Conservation (phyloP, 176 grass and related monocot genomes). For the Tuctoria greenei region DNA sequence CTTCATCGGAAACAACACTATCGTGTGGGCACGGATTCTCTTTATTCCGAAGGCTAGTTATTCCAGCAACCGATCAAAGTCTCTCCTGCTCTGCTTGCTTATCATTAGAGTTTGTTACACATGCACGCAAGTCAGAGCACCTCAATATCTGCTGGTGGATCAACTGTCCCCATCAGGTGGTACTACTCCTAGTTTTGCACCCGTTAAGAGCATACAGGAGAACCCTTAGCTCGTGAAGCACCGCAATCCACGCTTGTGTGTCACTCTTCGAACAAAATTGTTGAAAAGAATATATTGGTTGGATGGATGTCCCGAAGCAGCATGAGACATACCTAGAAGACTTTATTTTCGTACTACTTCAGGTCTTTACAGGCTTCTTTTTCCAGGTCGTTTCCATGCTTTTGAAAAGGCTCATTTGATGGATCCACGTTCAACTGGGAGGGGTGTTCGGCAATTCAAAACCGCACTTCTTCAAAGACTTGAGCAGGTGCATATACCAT, state of each 20-base stretch:
- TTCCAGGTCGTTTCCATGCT: slow-evolving; percentile 85
- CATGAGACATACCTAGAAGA: slow-evolving; percentile 1
- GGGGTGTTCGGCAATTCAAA: slow-evolving; percentile 91
- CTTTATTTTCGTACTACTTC: slow-evolving; percentile 13
- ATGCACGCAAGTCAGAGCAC: neutral
- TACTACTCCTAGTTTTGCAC: neutral
- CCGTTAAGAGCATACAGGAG: neutral
- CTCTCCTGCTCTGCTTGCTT: slow-evolving; percentile 1
- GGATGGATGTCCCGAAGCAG: slow-evolving; percentile 3
- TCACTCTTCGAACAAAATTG: neutral
- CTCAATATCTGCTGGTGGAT: neutral
- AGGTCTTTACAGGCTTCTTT: slow-evolving; percentile 20
- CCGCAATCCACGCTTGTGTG: neutral
- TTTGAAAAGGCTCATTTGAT: slow-evolving; percentile 84
- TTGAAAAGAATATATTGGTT: neutral
- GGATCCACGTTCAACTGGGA: slow-evolving; percentile 64
- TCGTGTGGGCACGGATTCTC: neutral
- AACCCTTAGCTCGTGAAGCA: slow-evolving; percentile 1
- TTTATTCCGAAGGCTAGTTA: neutral
- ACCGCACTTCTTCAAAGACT: slow-evolving; percentile 85
- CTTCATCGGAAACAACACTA: neutral
- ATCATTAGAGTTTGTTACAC: neutral
- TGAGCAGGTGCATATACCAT: slow-evolving; percentile 62
- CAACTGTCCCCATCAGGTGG: neutral
- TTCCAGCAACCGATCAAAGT: neutral